These are phyloP conservation scores for Aspergillus sp. DNA, from an alignment of 2,329 filamentous ascomycete genomes.

Conservation along the genomic window DNA sequence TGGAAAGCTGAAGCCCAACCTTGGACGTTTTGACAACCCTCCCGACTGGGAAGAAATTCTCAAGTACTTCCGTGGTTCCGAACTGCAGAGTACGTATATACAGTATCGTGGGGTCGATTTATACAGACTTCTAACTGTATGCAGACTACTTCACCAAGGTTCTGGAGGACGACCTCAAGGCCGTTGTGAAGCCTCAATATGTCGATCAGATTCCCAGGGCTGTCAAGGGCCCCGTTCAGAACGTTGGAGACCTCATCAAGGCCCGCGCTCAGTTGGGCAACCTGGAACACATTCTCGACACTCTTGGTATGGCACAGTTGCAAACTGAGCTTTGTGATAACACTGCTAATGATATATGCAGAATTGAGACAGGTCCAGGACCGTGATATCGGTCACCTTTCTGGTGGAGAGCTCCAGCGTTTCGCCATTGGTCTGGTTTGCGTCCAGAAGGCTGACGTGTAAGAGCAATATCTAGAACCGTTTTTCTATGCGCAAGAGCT, in stretches of 20 bases:
- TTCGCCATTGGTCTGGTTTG: slow-evolving; percentile 96
- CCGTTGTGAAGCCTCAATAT: slow-evolving; percentile 98
- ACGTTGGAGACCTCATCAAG: slow-evolving; percentile 76
- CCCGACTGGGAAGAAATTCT: slow-evolving; percentile 99
- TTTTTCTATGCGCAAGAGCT: slow-evolving; percentile 9
- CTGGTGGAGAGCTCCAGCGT: slow-evolving; percentile 96
- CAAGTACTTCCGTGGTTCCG: slow-evolving; percentile 96
- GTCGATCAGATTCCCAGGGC: slow-evolving; percentile 97
- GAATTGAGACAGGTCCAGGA: slow-evolving; percentile 89
- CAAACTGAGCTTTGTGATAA: neutral
- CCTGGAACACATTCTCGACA: slow-evolving; percentile 76
- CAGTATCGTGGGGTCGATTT: too few relatives aligned
- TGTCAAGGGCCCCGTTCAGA: slow-evolving; percentile 77
- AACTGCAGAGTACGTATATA: slow-evolving; percentile 77
- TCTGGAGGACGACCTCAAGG: slow-evolving; percentile 93
- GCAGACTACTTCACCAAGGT: slow-evolving; percentile 98
- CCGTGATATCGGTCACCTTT: slow-evolving; percentile 85
- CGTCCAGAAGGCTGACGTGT: slow-evolving; percentile 92
- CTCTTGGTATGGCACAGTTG: slow-evolving; percentile 57
- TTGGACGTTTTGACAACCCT: slow-evolving; percentile 92
- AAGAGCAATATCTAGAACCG: slow-evolving; percentile 34
- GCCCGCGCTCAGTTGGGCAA: slow-evolving; percentile 76
- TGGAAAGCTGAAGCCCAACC: slow-evolving; percentile 96
- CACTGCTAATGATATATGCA: slow-evolving; percentile 32
- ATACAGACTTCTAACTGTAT: slow-evolving; percentile 20